phyloP scores from a whole-genome alignment of 176 grass and related monocot genomes.

The Chrysopogon serrulatus region DNA sequence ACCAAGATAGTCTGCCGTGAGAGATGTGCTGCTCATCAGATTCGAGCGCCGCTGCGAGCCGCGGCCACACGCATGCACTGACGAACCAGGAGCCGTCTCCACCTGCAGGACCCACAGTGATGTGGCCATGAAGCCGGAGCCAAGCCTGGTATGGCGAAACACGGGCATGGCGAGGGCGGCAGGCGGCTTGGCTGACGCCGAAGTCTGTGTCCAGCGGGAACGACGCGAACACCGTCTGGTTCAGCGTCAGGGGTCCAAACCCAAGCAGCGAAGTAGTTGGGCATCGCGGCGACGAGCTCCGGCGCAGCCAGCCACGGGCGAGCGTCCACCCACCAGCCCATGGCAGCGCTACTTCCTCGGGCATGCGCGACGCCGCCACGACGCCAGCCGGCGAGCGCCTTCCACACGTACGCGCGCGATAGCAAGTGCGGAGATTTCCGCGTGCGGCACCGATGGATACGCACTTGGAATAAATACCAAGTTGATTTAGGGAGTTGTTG shows the following conservation, averaged over 20 bases:
- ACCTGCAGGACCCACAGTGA: not conserved
- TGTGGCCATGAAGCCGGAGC: not conserved
- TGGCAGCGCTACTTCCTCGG: too few relatives aligned
- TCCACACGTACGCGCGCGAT: too few relatives aligned
- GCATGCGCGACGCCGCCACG: too few relatives aligned
- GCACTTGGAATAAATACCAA: too few relatives aligned
- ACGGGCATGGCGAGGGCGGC: not conserved
- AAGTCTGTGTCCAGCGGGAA: not conserved
- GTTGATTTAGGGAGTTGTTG: too few relatives aligned
- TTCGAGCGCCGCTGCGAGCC: not conserved
- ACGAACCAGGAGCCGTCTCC: not conserved
- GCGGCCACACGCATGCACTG: not conserved
- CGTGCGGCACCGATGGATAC: too few relatives aligned
- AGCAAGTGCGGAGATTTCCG: too few relatives aligned
- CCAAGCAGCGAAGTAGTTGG: not conserved
- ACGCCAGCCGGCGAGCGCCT: too few relatives aligned
- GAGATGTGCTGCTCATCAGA: not conserved
- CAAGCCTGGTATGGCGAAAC: not conserved
- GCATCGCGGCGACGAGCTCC: too few relatives aligned
- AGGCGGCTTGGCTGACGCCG: not conserved
- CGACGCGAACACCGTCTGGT: not conserved
- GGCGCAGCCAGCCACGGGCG: too few relatives aligned
- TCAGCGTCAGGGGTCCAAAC: not conserved
- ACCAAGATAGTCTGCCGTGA: not conserved
- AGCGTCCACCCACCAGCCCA: too few relatives aligned